Evolutionary conservation across 2,329 filamentous ascomycete genomes (phyloP).

Genomic region (Thelonectria blattea): DNA sequence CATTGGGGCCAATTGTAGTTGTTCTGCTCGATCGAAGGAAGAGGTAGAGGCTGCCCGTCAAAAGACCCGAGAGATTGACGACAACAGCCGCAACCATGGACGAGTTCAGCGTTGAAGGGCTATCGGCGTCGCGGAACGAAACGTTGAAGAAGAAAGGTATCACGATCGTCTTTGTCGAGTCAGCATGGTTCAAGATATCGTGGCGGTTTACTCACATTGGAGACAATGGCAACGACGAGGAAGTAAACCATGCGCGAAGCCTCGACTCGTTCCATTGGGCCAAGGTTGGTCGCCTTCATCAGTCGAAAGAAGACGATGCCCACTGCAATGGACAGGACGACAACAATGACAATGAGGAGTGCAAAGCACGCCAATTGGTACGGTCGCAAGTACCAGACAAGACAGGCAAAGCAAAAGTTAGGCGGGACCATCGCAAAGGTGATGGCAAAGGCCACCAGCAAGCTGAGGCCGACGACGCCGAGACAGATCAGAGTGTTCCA

Average conservation of each 20-base stretch:
- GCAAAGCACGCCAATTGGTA: constrained; percentile 65
- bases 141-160: constrained; percentile 69
- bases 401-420: constrained; percentile 68
- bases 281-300: constrained; percentile 59
- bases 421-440: constrained; percentile 61
- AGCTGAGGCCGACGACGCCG: constrained; percentile 54
- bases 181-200: constrained; percentile 28
- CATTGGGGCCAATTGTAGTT: constrained; percentile 58
- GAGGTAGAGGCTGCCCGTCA: constrained; percentile 69
- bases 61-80: constrained; percentile 68
- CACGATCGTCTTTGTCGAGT: constrained; percentile 58
- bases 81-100: constrained; percentile 70
- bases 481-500: constrained; percentile 67
- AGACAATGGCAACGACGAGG: constrained; percentile 61
- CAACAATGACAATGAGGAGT: constrained; percentile 57
- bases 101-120: constrained; percentile 53
- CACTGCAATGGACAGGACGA: constrained; percentile 57
- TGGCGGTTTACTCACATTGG: constrained; percentile 55
- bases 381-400: constrained; percentile 70
- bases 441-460: constrained; percentile 64
- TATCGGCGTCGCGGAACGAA: constrained; percentile 50
- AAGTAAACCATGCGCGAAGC: constrained; percentile 76
- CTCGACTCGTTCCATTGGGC: constrained; percentile 64
- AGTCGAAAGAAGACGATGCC: constrained; percentile 63
- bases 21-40: constrained; percentile 69